Conservation (phyloP, 1,284 basidiomycete species). For the Leccinum angustisporum region DNA sequence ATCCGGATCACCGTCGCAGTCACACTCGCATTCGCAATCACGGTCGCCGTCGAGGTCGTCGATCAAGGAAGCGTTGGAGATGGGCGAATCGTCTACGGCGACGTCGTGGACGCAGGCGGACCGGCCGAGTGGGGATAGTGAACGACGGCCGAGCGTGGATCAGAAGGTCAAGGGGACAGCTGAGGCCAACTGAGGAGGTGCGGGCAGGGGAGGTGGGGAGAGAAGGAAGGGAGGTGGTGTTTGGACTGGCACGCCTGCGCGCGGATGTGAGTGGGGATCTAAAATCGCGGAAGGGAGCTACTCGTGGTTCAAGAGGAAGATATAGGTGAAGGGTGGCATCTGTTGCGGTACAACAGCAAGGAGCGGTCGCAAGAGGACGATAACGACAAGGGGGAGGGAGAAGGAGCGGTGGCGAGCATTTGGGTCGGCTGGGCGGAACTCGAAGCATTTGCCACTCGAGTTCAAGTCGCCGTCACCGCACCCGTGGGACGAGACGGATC, state of each 20-base stretch:
- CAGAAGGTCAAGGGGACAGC: slow-evolving; percentile 9
- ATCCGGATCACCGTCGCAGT: not conserved
- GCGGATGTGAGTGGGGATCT: not conserved
- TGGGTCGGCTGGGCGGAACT: slow-evolving; percentile 18
- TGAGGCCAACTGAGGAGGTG: slow-evolving; percentile 1
- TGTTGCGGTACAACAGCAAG: slow-evolving; percentile 16
- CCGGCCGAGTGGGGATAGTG: slow-evolving; percentile 14
- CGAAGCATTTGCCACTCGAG: slow-evolving; percentile 32
- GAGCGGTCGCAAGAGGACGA: slow-evolving; percentile 10
- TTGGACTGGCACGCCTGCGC: not conserved
- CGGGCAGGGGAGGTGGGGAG: not conserved
- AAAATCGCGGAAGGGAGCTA: slow-evolving; percentile 13
- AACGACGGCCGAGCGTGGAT: slow-evolving; percentile 1
- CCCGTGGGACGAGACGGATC: slow-evolving; percentile 60
- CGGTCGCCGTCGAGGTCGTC: slow-evolving; percentile 18
- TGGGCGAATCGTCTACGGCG: slow-evolving; percentile 25
- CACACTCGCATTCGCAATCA: slow-evolving; percentile 11
- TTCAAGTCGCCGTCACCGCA: slow-evolving; percentile 49
- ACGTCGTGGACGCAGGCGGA: slow-evolving; percentile 28
- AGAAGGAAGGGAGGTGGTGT: not conserved
- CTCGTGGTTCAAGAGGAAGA: slow-evolving; percentile 31
- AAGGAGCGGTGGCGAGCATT: slow-evolving; percentile 18
- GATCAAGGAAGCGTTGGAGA: slow-evolving; percentile 12
- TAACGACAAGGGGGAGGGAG: slow-evolving; percentile 1
- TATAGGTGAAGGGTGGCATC: slow-evolving; percentile 31